phyloP scores from a whole-genome alignment of 768 basidiomycete genomes.

The Tylopilus felleus region DNA sequence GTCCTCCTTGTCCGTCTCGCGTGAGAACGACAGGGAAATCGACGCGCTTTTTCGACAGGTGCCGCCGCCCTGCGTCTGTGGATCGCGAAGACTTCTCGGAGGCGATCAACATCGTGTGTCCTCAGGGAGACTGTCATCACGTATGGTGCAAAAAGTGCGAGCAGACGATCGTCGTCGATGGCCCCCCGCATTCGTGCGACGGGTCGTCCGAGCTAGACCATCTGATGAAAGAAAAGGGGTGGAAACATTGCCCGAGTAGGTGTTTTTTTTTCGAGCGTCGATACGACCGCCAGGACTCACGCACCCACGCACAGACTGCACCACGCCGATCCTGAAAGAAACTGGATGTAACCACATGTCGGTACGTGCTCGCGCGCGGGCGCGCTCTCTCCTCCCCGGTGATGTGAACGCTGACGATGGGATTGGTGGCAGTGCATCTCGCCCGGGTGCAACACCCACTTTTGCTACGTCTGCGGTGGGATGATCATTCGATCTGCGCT shows the following conservation, averaged over 20 bases:
- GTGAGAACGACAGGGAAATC: background rate
- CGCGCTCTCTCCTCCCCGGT: too few species aligned
- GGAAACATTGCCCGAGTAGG: constrained; percentile 63
- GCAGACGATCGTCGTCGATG: constrained; percentile 34
- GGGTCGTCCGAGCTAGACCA: constrained; percentile 51
- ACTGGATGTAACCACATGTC: constrained; percentile 60
- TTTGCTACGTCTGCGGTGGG: constrained; percentile 51
- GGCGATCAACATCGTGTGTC: constrained; percentile 45
- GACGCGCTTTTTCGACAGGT: constrained; percentile 35
- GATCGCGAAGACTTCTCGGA: constrained; percentile 46
- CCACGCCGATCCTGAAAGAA: constrained; percentile 48
- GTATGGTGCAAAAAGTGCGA: constrained; percentile 64
- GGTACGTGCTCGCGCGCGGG: constrained; percentile 24
- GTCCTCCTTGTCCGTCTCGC: background rate
- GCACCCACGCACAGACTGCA: constrained; percentile 33
- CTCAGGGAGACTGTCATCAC: constrained; percentile 43
- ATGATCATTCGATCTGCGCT: constrained; percentile 43
- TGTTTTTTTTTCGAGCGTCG: background rate
- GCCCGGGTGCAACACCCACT: constrained; percentile 59
- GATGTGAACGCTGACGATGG: background rate
- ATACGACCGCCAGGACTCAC: background rate
- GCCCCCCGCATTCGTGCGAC: constrained; percentile 54
- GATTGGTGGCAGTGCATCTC: constrained; percentile 42
- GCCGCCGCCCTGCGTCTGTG: constrained; percentile 45
- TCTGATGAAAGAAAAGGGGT: constrained; percentile 52